Base-by-base conservation (phyloP, 257 asterid species). In the Fraxinus cuspidata region DNA sequence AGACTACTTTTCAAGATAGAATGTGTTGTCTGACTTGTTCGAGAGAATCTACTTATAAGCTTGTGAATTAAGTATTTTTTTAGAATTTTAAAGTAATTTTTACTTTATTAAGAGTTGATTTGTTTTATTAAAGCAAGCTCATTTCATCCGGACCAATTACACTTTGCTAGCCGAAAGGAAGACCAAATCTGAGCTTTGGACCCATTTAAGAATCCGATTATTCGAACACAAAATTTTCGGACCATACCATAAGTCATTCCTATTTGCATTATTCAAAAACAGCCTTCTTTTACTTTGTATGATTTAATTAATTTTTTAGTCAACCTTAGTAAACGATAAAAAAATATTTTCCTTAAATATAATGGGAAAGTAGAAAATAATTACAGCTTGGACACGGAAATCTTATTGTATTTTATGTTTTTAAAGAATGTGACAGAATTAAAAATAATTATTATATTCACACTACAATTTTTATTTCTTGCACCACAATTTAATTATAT, bases 101-200 rank as follows among this genome's bases (percentile, higher is more conserved):
- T 40, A 10, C 49, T 40, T 40, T 40, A 40, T 2, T 40, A 9
- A 67, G 67, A 66, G 71, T 65, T 70, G 38, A n/a, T 56, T 76
- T 80, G 44, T 58, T 80, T 79, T 70, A 23, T 73, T 3, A 25
- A 5, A 68, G 35, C 19, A 27, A 66, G 29, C 44, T 49, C 25
- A 32, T 29, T 74, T 69, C 13, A 60, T 74, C 19, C 73, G 0
- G 34, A 75, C 67, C 68, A 74, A 81, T 8, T 31, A 19, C 74
- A 25, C 85, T 81, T 84, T 75, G 35, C 60, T 72, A 40, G 85
- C 85, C 85, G 85, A 78, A 84, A 81, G 84, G 74, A 71, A 23
- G 12, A 9, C 60, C 23, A 25, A 63, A 34, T 65, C 40, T 63
- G 19, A 29, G 65, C 84, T 84, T 81, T 81, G 79, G 80, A 81